These are phyloP conservation scores for Epichloe elymi DNA, from an alignment of 2,329 filamentous ascomycete species.

Conservation along the genomic window DNA sequence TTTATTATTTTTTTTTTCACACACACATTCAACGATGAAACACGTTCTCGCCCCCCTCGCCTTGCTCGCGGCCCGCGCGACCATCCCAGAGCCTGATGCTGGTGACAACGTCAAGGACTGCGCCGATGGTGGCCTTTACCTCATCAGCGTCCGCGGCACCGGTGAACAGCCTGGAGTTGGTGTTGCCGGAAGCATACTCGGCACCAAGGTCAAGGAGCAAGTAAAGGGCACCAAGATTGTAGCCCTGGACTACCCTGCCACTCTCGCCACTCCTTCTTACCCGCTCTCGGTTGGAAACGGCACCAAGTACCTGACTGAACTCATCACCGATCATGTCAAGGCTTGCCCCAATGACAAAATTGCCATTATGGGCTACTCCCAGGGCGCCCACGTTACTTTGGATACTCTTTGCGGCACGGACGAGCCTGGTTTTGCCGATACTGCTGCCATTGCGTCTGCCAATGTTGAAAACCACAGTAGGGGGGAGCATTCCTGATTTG, in stretches of 20 bases:
- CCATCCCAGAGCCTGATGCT: constrained; percentile 14
- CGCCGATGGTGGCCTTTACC: constrained; percentile 24
- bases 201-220: constrained; percentile 17
- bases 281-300: constrained; percentile 22
- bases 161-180: constrained; percentile 22
- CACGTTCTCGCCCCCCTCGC: constrained; percentile 5
- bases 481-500: neutral
- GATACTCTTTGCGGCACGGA: constrained; percentile 26
- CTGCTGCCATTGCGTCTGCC: constrained; percentile 13
- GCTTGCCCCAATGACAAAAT: constrained; percentile 27
- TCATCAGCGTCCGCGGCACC: constrained; percentile 27
- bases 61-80: constrained; percentile 7
- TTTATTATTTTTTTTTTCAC: too few species aligned
- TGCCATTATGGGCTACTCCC: constrained; percentile 29
- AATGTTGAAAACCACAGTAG: constrained; percentile 22
- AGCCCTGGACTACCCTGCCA: constrained; percentile 26
- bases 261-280: constrained; percentile 20
- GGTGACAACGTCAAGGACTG: constrained; percentile 16
- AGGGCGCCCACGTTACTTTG: constrained; percentile 26
- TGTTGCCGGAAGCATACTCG: constrained; percentile 17
- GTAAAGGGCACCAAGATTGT: constrained; percentile 22
- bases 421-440: constrained; percentile 15
- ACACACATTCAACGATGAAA: constrained; percentile 3
- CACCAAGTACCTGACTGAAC: constrained; percentile 16
- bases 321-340: constrained; percentile 19